phyloP scores from a whole-genome alignment of 225 moss, liverwort and hornwort genomes.

The Thuidium tamariscinum region DNA sequence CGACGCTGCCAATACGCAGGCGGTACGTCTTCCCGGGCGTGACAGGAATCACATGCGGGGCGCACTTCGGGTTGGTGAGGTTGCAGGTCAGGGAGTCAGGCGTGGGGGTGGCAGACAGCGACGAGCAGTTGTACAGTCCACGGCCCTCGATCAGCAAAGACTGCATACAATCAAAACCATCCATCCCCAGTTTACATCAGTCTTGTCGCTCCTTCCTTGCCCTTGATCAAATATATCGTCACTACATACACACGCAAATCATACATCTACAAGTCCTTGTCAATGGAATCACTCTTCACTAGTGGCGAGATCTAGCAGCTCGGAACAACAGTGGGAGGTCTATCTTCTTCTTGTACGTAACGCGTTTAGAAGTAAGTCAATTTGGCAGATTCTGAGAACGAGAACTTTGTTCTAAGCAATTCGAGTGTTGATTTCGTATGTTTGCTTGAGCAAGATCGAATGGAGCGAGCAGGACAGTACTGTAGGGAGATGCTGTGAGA shows the following conservation, averaged over 20 bases:
- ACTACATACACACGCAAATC: neutral
- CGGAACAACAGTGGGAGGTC: neutral
- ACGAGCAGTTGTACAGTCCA: slow-evolving; percentile 32
- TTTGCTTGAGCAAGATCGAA: neutral
- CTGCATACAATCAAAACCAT: neutral
- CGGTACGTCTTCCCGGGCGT: slow-evolving; percentile 38
- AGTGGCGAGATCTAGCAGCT: neutral
- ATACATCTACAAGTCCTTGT: neutral
- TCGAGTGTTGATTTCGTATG: neutral
- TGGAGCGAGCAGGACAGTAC: no score
- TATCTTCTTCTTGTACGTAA: neutral
- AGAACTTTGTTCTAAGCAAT: neutral
- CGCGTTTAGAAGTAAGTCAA: neutral
- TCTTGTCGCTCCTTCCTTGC: neutral
- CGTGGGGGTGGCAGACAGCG: neutral
- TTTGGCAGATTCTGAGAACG: neutral
- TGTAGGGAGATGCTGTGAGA: neutral
- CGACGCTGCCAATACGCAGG: slow-evolving; percentile 37
- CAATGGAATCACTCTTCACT: neutral
- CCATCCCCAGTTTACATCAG: neutral
- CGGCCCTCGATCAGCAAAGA: slow-evolving; percentile 38
- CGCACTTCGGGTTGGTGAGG: slow-evolving; percentile 18
- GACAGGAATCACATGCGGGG: slow-evolving; percentile 28
- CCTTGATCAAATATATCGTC: neutral
- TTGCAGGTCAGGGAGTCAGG: slow-evolving; percentile 30